These are phyloP conservation scores for Acanthochlamys bracteata DNA, from an alignment of 106 monocot genomes.

Conservation along the genomic window DNA sequence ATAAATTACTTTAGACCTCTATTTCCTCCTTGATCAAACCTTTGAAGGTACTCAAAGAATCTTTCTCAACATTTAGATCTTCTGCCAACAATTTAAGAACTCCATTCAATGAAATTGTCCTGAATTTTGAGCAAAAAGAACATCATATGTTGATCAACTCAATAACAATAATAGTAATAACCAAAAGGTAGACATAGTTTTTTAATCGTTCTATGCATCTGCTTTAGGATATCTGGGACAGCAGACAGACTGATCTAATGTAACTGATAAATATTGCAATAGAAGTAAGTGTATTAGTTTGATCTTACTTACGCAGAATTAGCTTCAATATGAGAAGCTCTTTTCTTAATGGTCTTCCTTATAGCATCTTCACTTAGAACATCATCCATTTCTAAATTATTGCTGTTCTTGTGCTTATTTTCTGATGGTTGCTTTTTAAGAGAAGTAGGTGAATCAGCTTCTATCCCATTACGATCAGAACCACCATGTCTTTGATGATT, in stretches of 20 bases:
- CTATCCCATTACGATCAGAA: conserved; percentile 14
- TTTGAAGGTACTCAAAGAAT: conserved; percentile 74
- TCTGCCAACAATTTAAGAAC: conserved; percentile 77
- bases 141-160: not conserved
- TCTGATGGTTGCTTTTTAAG: conserved; percentile 11
- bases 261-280: not conserved
- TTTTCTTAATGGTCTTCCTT: conserved; percentile 57
- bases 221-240: not conserved
- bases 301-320: conserved; percentile 56
- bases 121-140: conserved; percentile 22
- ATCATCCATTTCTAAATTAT: conserved; percentile 8
- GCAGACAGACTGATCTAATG: not conserved
- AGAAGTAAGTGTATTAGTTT: not conserved
- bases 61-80: conserved; percentile 68
- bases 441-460: conserved; percentile 13
- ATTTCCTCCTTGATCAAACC: conserved; percentile 55
- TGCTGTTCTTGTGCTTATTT: conserved; percentile 9
- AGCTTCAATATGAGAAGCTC: conserved; percentile 48
- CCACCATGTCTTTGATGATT: conserved; percentile 14
- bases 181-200: not conserved
- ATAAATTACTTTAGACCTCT: conserved; percentile 20
- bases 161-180: not conserved
- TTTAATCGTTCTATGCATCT: not conserved
- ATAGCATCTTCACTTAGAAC: conserved; percentile 56
- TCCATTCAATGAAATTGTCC: conserved; percentile 56